Evolutionary conservation across 768 basidiomycete genomes (phyloP).

Genomic region (Hericium erinaceus): DNA sequence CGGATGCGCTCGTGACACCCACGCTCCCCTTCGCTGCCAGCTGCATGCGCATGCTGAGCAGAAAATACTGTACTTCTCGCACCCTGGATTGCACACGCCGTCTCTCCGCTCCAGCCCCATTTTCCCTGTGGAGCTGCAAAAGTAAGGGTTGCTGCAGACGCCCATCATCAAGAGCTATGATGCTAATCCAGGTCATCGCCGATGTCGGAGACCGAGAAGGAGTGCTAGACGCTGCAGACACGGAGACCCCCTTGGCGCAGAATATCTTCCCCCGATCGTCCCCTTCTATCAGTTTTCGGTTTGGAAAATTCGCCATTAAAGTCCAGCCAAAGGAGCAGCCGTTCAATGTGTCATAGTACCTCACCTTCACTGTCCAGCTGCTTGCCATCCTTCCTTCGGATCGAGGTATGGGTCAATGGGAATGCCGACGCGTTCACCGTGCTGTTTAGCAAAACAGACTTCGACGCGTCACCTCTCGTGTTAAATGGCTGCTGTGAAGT

Average conservation of each 20-base stretch:
- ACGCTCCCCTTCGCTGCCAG: too few relatives aligned
- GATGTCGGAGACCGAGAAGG: too few relatives aligned
- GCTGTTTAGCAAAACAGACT: slow-evolving; percentile 53
- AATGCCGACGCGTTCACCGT: slow-evolving; percentile 38
- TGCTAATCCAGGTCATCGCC: too few relatives aligned
- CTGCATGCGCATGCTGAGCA: too few relatives aligned
- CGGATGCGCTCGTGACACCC: too few relatives aligned
- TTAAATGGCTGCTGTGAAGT: slow-evolving; percentile 69
- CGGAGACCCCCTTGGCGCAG: slow-evolving; percentile 31
- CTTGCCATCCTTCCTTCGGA: slow-evolving; percentile 40
- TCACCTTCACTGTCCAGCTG: slow-evolving; percentile 53
- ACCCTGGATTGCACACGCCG: too few relatives aligned
- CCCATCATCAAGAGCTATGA: too few relatives aligned
- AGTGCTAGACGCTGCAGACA: too few relatives aligned
- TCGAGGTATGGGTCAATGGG: slow-evolving; percentile 31
- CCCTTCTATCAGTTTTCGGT: slow-evolving; percentile 11
- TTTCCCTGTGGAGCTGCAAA: too few relatives aligned
- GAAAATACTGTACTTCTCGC: too few relatives aligned
- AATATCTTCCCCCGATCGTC: slow-evolving; percentile 25
- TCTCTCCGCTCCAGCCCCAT: too few relatives aligned
- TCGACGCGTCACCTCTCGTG: slow-evolving; percentile 59
- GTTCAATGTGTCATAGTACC: slow-evolving; percentile 73
- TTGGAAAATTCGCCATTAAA: slow-evolving; percentile 72
- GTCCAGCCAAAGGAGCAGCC: slow-evolving; percentile 72
- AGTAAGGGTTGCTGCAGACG: too few relatives aligned